Conservation (phyloP, 179 eudicot genomes). For the Beta macrorhiza region DNA sequence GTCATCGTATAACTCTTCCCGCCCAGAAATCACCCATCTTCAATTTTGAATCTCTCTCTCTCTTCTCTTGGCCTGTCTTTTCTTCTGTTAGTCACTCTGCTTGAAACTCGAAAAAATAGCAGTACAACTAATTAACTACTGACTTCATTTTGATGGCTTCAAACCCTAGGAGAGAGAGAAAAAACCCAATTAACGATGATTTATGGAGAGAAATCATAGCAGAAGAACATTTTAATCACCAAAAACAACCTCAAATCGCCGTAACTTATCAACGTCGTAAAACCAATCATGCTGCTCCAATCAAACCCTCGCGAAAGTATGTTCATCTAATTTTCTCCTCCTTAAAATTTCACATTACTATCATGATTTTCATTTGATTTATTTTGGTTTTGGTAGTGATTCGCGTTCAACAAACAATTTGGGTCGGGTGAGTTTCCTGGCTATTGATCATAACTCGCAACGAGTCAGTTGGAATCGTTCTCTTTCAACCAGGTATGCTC, state of each 20-base stretch:
- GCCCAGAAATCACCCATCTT: not conserved
- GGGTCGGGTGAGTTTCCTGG: slow-evolving; percentile 54
- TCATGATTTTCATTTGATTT: not conserved
- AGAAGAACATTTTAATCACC: slow-evolving; percentile 34
- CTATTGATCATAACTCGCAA: slow-evolving; percentile 28
- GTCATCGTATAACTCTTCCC: slow-evolving; percentile 15
- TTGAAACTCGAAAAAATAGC: not conserved
- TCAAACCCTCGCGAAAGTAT: slow-evolving; percentile 26
- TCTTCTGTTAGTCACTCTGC: not conserved
- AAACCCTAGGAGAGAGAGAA: slow-evolving; percentile 33
- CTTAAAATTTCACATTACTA: not conserved
- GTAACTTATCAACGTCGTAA: slow-evolving; percentile 51
- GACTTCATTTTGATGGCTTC: slow-evolving; percentile 10
- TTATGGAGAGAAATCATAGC: slow-evolving; percentile 56
- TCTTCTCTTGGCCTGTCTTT: not conserved
- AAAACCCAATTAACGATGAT: slow-evolving; percentile 37
- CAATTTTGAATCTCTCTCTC: slow-evolving; percentile 7
- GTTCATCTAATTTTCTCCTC: not conserved
- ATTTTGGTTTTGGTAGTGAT: slow-evolving; percentile 11
- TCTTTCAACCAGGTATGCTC: slow-evolving; percentile 68
- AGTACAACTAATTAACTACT: not conserved
- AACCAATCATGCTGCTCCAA: slow-evolving; percentile 9
- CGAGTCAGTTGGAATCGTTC: slow-evolving; percentile 89
- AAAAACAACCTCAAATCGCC: slow-evolving; percentile 39
- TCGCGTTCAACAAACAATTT: slow-evolving; percentile 35